Conservation (phyloP, 768 basidiomycete species). For the Gautieria morchelliformis region DNA sequence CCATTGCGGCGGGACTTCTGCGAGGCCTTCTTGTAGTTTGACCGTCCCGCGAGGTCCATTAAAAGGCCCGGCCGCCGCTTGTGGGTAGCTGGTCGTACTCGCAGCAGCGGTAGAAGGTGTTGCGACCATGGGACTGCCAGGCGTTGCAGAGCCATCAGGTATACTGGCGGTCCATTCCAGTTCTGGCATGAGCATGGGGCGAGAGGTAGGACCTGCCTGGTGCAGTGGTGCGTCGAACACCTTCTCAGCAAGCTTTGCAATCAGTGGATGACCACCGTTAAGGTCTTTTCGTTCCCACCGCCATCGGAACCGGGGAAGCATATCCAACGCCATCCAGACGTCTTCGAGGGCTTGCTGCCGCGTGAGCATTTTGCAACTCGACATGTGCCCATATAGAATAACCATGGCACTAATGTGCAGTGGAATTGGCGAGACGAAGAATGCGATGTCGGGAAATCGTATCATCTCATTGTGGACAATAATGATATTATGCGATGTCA, state of each 20-base stretch:
- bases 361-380: conserved; percentile 57
- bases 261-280: conserved; percentile 74
- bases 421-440: conserved; percentile 84
- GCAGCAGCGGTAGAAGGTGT: conserved; percentile 5
- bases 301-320: conserved; percentile 86
- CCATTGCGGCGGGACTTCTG: conserved; percentile 56
- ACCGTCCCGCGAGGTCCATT: not conserved
- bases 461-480: conserved; percentile 78
- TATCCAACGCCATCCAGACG: conserved; percentile 78
- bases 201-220: conserved; percentile 37
- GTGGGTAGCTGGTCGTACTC: conserved; percentile 2
- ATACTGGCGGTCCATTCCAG: conserved; percentile 31
- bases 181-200: conserved; percentile 40
- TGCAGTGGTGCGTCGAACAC: conserved; percentile 70
- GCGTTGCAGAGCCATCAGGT: conserved; percentile 1
- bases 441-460: conserved; percentile 75
- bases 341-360: conserved; percentile 66
- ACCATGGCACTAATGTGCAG: conserved; percentile 89
- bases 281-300: conserved; percentile 83
- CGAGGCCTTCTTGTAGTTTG: conserved; percentile 28
- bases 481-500: conserved; percentile 82
- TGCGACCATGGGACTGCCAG: conserved; percentile 1
- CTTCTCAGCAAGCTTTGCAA: conserved; percentile 71
- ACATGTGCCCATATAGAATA: conserved; percentile 81
- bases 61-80: not conserved